Base-by-base conservation (phyloP, 73 alveolate species). In the Paramecium bursaria region DNA sequence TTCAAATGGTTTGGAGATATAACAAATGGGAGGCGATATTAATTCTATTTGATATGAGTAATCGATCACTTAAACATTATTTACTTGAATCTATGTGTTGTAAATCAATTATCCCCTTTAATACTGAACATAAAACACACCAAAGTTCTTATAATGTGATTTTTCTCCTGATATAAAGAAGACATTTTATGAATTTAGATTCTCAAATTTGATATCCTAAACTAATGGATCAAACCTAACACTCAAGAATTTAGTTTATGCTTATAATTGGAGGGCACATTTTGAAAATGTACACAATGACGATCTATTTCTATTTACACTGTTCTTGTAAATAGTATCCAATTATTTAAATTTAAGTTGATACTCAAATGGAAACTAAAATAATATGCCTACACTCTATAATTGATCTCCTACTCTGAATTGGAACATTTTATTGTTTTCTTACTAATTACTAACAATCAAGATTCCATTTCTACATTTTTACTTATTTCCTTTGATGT, bases 21-120 rank as follows among this genome's bases (percentile, higher is more conserved):
- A 15, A 42, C 60, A 67, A 39, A 35, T 42, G 5, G 82, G 44
- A 2, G 82, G 82, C 9, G 82, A 31, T 21, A 67, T 67, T 39
- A 67, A 39, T 4, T 67, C 53, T 11, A 67, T 47, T 39, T 67
- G 27, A 11, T 67, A 14, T 9, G 44, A 19, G 19, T 35, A 67
- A 15, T 42, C 19, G 7, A 67, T 39, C 2, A 67, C 82, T 2
- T 14, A 11, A 7, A 67, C 22, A 67, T 67, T 67, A 2, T 1
- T 17, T 9, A 67, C 57, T 1, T 31, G 33, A 42, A 67, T 21
- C 7, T 30, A 1, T 21, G 55, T 42, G 11, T 31, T 25, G 33
- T 67, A 67, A 3, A 21, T 42, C 19, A 19, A 31, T 4, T 67
- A 14, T 21, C 44, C 19, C 22, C 82, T 31, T 39, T 15, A 1